Conservation (phyloP, 2,329 filamentous ascomycete species). For the Tolypocladium album region DNA sequence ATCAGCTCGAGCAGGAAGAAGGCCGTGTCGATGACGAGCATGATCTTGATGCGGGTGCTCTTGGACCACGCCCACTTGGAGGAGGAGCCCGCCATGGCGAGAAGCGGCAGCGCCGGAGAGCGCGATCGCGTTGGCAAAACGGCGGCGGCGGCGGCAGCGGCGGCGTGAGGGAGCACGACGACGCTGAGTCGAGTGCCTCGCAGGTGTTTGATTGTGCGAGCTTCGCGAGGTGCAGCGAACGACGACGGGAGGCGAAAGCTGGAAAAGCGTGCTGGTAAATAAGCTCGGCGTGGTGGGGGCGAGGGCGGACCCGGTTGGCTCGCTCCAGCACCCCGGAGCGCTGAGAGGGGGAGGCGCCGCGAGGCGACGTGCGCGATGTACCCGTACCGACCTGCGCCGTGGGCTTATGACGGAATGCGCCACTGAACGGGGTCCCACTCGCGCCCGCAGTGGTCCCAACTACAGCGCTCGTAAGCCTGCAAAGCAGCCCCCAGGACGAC, state of each 20-base stretch:
- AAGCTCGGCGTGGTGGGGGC: not conserved
- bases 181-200: not conserved
- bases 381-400: not conserved
- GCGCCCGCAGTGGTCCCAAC: too few relatives aligned
- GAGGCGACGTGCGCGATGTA: too few relatives aligned
- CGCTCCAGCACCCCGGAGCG: not conserved
- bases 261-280: not conserved
- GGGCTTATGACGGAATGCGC: not conserved
- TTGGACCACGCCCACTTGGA: conserved; percentile 77
- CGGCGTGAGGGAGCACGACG: not conserved
- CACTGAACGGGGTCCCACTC: too few relatives aligned
- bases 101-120: not conserved
- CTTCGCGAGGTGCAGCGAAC: not conserved
- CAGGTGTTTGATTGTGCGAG: not conserved
- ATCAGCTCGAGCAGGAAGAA: conserved; percentile 90
- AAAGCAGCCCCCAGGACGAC: too few relatives aligned
- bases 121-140: not conserved
- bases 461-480: too few relatives aligned
- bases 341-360: too few relatives aligned
- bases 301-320: not conserved
- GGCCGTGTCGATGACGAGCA: conserved; percentile 77
- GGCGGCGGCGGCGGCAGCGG: not conserved
- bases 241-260: not conserved
- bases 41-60: conserved; percentile 80
- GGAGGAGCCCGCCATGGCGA: conserved; percentile 17